Evolutionary conservation across 75 land plant genomes (phyloP).

Genomic region (Pinus taeda): DNA sequence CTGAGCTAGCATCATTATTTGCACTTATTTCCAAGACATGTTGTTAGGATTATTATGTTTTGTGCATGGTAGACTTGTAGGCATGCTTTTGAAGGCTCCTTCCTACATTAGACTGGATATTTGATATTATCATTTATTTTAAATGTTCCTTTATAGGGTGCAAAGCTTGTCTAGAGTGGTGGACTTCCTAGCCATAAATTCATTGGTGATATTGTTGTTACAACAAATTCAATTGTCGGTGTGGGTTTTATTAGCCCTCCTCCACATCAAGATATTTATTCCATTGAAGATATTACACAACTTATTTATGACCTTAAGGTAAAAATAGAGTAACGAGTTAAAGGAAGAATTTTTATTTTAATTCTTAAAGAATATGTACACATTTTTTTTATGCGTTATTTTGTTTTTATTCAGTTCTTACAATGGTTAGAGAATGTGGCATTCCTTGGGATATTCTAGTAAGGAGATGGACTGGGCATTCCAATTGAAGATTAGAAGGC

Average conservation of each 20-base stretch:
- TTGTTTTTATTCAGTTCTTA: background rate
- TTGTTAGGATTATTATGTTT: background rate
- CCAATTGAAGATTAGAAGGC: too few relatives aligned
- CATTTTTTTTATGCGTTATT: background rate
- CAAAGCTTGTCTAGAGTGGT: constrained; percentile 99
- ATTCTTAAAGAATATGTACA: background rate
- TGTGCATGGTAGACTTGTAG: constrained; percentile 10
- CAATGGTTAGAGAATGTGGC: too few relatives aligned
- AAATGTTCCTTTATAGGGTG: constrained; percentile 64
- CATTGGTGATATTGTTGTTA: constrained; percentile 96
- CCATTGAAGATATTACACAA: constrained; percentile 98
- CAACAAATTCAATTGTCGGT: constrained; percentile 94
- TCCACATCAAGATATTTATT: constrained; percentile 99
- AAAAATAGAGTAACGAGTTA: background rate
- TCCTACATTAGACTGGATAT: background rate
- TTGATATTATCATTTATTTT: constrained; percentile 1
- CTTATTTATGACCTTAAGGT: constrained; percentile 99
- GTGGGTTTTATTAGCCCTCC: constrained; percentile 99
- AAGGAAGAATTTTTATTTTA: background rate
- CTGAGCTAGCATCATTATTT: background rate
- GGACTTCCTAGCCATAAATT: constrained; percentile 99
- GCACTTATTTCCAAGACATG: background rate
- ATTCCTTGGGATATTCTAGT: too few relatives aligned
- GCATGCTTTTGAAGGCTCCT: background rate
- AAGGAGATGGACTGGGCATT: too few relatives aligned